Percentiles rank a stretch among this genome's conserved stretches.
phyloP scores from a whole-genome alignment of 331 rosid species.

The Malus hybrid region DNA sequence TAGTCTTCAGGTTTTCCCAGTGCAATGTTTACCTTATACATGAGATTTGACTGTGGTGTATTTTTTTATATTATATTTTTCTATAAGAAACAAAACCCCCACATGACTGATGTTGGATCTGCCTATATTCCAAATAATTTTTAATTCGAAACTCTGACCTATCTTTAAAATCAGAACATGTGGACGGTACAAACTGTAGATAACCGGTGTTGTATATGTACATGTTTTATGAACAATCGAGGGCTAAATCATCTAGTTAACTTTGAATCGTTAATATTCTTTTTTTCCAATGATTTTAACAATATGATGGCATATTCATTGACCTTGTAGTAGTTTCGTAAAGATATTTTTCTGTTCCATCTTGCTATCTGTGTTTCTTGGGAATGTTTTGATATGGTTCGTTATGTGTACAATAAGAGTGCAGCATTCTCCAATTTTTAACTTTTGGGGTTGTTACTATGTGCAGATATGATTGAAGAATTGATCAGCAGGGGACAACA shows the following conservation, averaged over 20 bases:
- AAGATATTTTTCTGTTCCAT: neutral
- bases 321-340: neutral
- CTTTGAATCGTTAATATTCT: neutral
- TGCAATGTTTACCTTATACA: neutral
- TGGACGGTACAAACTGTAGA: neutral
- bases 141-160: neutral
- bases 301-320: neutral
- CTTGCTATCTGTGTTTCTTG: neutral
- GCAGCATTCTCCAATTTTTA: neutral
- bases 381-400: neutral
- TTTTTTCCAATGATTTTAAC: neutral
- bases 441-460: slow-evolving; percentile 11
- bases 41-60: neutral
- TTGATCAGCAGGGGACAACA: slow-evolving; percentile 91
- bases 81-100: neutral
- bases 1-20: neutral
- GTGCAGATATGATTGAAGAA: slow-evolving; percentile 89
- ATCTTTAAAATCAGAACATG: neutral
- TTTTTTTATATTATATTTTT: too few relatives aligned
- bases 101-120: neutral
- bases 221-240: neutral
- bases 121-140: neutral
- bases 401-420: neutral
- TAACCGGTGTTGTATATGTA: neutral
- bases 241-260: neutral